A percentile compares a stretch with the other conserved stretches of the same genome.
phyloP scores from a whole-genome alignment of 176 grass and related monocot species.

The Zea mays region DNA sequence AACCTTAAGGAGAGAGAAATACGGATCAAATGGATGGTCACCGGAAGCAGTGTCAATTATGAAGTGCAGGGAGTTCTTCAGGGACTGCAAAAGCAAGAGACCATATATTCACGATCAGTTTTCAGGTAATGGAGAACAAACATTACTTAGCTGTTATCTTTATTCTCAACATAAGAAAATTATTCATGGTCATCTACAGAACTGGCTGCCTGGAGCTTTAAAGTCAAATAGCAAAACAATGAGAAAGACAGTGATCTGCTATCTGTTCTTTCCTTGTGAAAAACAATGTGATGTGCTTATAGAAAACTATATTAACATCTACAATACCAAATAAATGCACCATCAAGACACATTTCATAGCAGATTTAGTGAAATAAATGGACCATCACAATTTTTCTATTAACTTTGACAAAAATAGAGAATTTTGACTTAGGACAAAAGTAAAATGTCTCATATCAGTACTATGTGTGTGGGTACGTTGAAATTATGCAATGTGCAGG shows the following conservation, averaged over 20 bases:
- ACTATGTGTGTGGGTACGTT: background rate
- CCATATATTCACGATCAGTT: background rate
- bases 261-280: background rate
- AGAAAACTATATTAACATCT: too few species aligned
- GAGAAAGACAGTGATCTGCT: background rate
- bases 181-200: too few species aligned
- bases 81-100: constrained; percentile 47
- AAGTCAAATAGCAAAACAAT: background rate
- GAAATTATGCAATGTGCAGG: background rate
- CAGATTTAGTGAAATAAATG: too few species aligned
- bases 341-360: too few species aligned
- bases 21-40: constrained; percentile 79
- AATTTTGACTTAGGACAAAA: background rate
- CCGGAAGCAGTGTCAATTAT: constrained; percentile 77
- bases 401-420: background rate
- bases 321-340: too few species aligned
- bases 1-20: constrained; percentile 69
- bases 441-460: too few species aligned
- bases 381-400: too few species aligned
- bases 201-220: too few species aligned
- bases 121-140: background rate
- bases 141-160: background rate
- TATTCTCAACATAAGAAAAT: too few species aligned
- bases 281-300: background rate
- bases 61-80: constrained; percentile 67